Conservation (phyloP, 2,329 filamentous ascomycete genomes). For the Cladosporium phlei region DNA sequence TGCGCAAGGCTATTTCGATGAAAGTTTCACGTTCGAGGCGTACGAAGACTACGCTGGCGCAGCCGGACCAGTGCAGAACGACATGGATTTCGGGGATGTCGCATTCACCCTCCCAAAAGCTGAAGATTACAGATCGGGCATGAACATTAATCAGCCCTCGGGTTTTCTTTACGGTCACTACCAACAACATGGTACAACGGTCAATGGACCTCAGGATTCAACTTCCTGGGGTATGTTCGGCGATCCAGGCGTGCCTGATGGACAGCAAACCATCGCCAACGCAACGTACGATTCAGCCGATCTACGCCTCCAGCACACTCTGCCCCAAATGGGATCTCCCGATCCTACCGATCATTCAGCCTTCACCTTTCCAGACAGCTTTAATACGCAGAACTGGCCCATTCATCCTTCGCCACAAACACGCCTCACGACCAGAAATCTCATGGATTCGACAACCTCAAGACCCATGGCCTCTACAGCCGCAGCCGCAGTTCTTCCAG, state of each 20-base stretch:
- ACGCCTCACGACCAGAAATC: neutral
- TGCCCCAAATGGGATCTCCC: neutral
- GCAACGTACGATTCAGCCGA: neutral
- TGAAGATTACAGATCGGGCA: no score
- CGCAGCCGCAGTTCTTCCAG: neutral
- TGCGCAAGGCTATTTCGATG: no score
- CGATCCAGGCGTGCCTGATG: neutral
- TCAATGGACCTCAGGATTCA: neutral
- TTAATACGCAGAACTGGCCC: no score
- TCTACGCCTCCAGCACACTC: neutral
- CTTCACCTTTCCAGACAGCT: neutral
- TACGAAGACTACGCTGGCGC: no score
- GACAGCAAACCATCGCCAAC: conserved; percentile 1
- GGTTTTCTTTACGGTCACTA: no score
- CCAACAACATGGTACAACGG: neutral
- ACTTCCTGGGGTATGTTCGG: neutral
- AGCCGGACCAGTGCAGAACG: no score
- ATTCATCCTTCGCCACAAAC: neutral
- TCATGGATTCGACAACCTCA: neutral
- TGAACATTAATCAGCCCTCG: no score
- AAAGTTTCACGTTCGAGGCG: no score
- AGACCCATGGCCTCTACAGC: neutral
- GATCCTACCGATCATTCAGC: neutral
- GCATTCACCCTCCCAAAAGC: no score
- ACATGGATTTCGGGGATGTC: no score